Evolutionary conservation across 352 stramenopile species (phyloP), one percentile per base, ranked within the genome.

Genomic region (Globisporangium abappressorium): DNA sequence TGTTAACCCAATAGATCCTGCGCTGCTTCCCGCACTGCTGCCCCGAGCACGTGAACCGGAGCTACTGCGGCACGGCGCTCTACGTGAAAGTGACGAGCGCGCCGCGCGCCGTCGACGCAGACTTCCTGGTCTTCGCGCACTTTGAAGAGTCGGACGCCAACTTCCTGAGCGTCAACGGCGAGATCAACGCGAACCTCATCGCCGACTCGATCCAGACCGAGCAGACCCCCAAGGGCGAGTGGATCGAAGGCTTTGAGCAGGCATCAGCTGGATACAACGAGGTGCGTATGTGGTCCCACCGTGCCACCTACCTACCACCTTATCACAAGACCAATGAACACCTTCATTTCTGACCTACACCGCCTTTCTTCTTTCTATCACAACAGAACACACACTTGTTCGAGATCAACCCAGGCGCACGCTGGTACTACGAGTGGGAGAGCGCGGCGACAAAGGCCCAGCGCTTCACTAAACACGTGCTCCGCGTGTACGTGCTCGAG

Each of bases 391-490:
- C 61, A 18, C 57, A 76, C 15, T n/a, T 87, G n/a, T 89, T 84
- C 63, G 65, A 84, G 70, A 81, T 91, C 73, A 91, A 88, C 57
- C 53, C 78, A 0, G 68, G 75, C 20, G 80, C 79, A 20, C 69
- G 80, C 20, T 91, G 83, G 83, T 91, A 90, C 68, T 91, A 91
- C 70, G 74, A 89, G 38, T 91, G 83, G 81, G 83, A 87, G 53
- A 90, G 80, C 59, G 83, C 72, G 1, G 79, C 80, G 47, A 91
- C 73, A 18, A 90, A 89, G 64, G 76, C 77, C 2, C 81, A 89
- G 57, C 76, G 83, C 11, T 85, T 88, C 65, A 89, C 74, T 18
- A 81, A 85, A 64, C 83, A 90, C 65, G 77, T 85, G 34, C 74
- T 91, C 30, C 71, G 76, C 2, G 76, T 80, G 36, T 91, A 90